phyloP scores from a whole-genome alignment of 495 filamentous ascomycete species.

The Talaromyces nanjingensis region DNA sequence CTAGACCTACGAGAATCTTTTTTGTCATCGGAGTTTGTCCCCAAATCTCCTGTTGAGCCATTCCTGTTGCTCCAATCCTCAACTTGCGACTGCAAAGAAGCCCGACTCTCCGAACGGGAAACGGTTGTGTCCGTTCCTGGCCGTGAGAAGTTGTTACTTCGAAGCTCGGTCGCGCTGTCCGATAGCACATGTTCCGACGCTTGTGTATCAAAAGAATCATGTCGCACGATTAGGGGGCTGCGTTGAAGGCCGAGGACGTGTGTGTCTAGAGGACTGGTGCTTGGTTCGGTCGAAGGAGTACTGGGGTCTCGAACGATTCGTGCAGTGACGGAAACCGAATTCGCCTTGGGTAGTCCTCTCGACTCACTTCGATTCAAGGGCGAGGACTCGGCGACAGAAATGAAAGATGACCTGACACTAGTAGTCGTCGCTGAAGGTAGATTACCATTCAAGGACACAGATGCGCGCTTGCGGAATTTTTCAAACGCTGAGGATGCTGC shows the following conservation, averaged over 20 bases:
- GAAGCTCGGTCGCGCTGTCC: conserved; percentile 21
- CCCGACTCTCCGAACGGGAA: conserved; percentile 30
- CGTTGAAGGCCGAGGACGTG: conserved; percentile 57
- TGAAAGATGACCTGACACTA: conserved; percentile 8
- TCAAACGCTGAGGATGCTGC: conserved; percentile 32
- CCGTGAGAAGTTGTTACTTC: conserved; percentile 29
- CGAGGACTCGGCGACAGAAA: background rate
- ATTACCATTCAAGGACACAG: conserved; percentile 23
- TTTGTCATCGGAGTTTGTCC: conserved; percentile 50
- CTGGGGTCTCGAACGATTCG: conserved; percentile 61
- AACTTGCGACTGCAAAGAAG: conserved; percentile 30
- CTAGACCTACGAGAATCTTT: conserved; percentile 62
- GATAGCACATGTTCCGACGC: conserved; percentile 12
- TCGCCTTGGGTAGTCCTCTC: conserved; percentile 32
- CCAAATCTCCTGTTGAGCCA: conserved; percentile 31
- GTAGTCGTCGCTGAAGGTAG: conserved; percentile 21
- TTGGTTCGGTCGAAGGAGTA: conserved; percentile 19
- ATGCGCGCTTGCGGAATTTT: conserved; percentile 36
- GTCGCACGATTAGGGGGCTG: conserved; percentile 65
- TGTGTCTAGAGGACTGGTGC: conserved; percentile 38
- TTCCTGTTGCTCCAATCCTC: conserved; percentile 27
- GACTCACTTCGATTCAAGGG: conserved; percentile 8
- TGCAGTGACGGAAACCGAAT: conserved; percentile 73
- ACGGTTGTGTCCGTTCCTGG: conserved; percentile 14
- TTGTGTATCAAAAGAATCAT: conserved; percentile 42